Percentiles rank a stretch among this genome's conserved stretches.
phyloP scores from a whole-genome alignment of 139 green algal species.

The Volvox reticuliferus region DNA sequence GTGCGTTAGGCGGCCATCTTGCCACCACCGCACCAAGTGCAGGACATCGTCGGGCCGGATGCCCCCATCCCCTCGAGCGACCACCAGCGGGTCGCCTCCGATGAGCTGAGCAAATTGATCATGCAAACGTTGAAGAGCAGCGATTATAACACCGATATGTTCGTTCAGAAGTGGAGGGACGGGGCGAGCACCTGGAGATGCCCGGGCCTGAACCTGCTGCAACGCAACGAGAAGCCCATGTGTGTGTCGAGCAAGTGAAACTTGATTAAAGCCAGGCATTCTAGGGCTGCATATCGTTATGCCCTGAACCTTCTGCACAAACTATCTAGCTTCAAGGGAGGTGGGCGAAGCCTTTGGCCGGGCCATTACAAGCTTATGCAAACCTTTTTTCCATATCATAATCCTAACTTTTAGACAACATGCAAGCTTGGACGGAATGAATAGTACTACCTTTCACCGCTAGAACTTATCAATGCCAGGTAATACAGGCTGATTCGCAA shows the following conservation, averaged over 20 bases:
- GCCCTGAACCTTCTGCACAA: background rate
- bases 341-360: background rate
- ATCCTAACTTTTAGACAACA: background rate
- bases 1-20: background rate
- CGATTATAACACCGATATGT: background rate
- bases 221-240: background rate
- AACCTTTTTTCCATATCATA: too few species aligned
- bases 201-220: background rate
- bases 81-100: conserved; percentile 10
- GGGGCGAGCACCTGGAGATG: background rate
- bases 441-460: conserved; percentile 8
- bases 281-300: background rate
- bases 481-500: too few species aligned
- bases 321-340: background rate
- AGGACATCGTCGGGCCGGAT: background rate
- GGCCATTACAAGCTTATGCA: too few species aligned
- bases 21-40: background rate
- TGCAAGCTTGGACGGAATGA: background rate
- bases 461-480: background rate
- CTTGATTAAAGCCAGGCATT: conserved; percentile 39
- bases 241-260: conserved; percentile 1
- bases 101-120: conserved; percentile 18
- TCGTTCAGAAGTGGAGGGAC: conserved; percentile 22
- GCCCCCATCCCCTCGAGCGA: background rate
- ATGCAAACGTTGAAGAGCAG: background rate